Conservation (phyloP, 257 asterid species). For the Nicotiana tabacum region DNA sequence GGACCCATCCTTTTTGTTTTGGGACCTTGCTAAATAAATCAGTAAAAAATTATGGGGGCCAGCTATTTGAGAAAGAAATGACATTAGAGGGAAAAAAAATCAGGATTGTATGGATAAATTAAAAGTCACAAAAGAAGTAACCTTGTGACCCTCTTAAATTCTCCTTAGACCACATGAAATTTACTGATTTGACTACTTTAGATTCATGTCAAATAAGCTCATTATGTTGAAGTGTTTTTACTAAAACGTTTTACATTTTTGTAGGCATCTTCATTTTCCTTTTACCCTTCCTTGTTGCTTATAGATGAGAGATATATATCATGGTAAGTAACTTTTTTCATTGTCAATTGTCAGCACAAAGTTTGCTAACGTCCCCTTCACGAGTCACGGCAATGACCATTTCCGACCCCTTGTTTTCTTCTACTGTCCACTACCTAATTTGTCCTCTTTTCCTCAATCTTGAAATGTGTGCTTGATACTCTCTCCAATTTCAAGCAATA, state of each 20-base stretch:
- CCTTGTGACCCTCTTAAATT: background rate
- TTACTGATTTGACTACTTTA: no score
- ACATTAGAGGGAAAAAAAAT: no score
- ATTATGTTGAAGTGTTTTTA: no score
- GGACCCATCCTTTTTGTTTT: background rate
- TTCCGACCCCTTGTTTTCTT: constrained; percentile 50
- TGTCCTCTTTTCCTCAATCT: constrained; percentile 36
- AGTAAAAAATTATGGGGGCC: no score
- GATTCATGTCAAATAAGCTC: no score
- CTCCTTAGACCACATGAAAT: no score
- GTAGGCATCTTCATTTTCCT: no score
- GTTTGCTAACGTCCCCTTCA: constrained; percentile 47
- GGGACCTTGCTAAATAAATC: background rate
- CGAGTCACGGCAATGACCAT: constrained; percentile 56
- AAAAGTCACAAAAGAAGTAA: no score
- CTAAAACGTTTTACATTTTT: no score
- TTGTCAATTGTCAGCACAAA: constrained; percentile 12
- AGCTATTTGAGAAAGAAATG: background rate
- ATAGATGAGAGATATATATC: no score
- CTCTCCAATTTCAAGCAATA: background rate
- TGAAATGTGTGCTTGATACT: constrained; percentile 43
- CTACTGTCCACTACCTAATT: constrained; percentile 23
- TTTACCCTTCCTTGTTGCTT: no score
- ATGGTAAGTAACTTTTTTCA: background rate
- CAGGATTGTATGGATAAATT: no score